Evolutionary conservation across 805 yeast genomes (phyloP).

Genomic region (Wickerhamiella vanderwaltii): DNA sequence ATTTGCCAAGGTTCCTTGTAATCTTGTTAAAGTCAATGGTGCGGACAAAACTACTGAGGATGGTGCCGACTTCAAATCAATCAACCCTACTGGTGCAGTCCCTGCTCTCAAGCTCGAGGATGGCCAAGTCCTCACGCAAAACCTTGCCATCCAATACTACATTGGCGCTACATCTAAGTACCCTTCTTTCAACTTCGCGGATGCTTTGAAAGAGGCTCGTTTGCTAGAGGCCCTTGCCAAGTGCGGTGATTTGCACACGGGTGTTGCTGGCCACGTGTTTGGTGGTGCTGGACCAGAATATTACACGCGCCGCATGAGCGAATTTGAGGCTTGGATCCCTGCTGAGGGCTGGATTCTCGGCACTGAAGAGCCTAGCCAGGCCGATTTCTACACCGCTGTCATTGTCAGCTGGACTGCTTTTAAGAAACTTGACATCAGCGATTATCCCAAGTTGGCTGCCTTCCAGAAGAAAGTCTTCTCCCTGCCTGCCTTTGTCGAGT

Average conservation of each 20-base stretch:
- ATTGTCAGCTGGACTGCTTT: conserved; percentile 12
- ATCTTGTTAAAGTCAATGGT: conserved; percentile 7
- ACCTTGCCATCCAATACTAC: conserved; percentile 11
- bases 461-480: conserved; percentile 11
- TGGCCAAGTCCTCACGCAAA: conserved; percentile 13
- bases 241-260: conserved; percentile 8
- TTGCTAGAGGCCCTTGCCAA: conserved; percentile 7
- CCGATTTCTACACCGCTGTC: conserved; percentile 14
- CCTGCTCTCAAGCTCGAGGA: conserved; percentile 14
- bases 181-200: conserved; percentile 9
- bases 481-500: conserved; percentile 8
- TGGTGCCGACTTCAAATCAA: conserved; percentile 11
- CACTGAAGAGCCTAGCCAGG: conserved; percentile 11
- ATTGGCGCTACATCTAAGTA: conserved; percentile 5
- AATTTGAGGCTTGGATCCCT: conserved; percentile 11
- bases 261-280: conserved; percentile 1
- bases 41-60: conserved; percentile 1
- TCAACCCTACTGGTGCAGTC: conserved; percentile 15
- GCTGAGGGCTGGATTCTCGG: conserved; percentile 10
- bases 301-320: conserved; percentile 3
- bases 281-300: background rate
- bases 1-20: conserved; percentile 9
- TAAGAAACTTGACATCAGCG: conserved; percentile 1
- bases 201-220: conserved; percentile 7
- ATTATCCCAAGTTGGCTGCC: conserved; percentile 6